A percentile compares a stretch with the other conserved stretches of the same genome.
Conservation (phyloP, 805 yeast species). For the Nematodospora valgi region DNA sequence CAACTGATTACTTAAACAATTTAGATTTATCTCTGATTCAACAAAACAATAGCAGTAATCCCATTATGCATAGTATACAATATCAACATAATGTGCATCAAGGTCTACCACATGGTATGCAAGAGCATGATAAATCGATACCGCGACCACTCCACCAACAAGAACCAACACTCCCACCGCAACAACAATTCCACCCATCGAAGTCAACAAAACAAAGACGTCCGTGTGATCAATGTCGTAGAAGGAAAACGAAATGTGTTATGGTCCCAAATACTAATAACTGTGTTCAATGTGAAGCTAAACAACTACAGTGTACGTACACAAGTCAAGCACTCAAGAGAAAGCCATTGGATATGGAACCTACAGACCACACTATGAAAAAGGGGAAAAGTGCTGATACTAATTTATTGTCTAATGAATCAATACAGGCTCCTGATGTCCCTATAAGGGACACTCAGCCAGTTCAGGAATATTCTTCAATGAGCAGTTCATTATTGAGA, state of each 20-base stretch:
- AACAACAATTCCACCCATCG: slow-evolving; percentile 4
- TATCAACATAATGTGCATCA: slow-evolving; percentile 25
- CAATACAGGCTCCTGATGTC: slow-evolving; percentile 37
- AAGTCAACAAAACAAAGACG: slow-evolving; percentile 40
- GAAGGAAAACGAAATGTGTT: slow-evolving; percentile 78
- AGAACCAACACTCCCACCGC: slow-evolving; percentile 5
- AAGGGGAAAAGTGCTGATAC: slow-evolving; percentile 17
- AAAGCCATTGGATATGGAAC: slow-evolving; percentile 9
- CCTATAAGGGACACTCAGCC: slow-evolving; percentile 54
- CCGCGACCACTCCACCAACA: slow-evolving; percentile 1
- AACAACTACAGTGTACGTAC: slow-evolving; percentile 71
- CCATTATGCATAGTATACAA: slow-evolving; percentile 25
- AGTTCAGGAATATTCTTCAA: slow-evolving; percentile 61
- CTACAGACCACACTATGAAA: slow-evolving; percentile 16
- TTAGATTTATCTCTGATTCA: slow-evolving; percentile 22
- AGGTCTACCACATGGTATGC: slow-evolving; percentile 6
- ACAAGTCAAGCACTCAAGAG: slow-evolving; percentile 32
- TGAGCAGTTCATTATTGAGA: slow-evolving; percentile 62
- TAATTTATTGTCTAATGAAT: slow-evolving; percentile 11
- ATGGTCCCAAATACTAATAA: slow-evolving; percentile 56
- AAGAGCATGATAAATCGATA: slow-evolving; percentile 4
- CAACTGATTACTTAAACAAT: slow-evolving; percentile 27
- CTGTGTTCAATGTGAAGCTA: slow-evolving; percentile 76
- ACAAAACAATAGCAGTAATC: neutral
- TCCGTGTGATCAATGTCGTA: slow-evolving; percentile 84